Evolutionary conservation across 345 rosid genomes (phyloP).

Genomic region (Populus euphratica): DNA sequence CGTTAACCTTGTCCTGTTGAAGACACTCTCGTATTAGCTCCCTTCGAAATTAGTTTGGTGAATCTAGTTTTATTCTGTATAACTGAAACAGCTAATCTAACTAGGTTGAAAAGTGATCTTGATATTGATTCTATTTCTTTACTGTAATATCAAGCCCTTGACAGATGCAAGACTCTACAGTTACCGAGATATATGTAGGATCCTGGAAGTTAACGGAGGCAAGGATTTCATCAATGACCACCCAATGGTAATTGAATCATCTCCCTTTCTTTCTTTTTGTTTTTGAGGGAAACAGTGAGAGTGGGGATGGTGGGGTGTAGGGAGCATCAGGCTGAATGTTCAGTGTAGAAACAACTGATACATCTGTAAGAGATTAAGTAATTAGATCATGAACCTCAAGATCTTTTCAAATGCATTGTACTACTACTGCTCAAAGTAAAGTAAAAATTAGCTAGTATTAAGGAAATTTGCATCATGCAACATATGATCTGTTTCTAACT

Average conservation of each 20-base stretch:
- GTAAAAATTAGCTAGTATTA: background rate
- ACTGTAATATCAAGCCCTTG: constrained; percentile 43
- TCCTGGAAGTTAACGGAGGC: constrained; percentile 62
- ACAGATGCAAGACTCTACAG: constrained; percentile 56
- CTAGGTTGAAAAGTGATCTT: background rate
- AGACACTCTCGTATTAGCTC: too few species aligned
- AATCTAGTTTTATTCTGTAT: too few species aligned
- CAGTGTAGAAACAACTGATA: too few species aligned
- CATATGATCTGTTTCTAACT: background rate
- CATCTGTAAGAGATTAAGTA: too few species aligned
- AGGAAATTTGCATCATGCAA: background rate
- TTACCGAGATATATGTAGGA: constrained; percentile 62
- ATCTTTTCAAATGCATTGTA: background rate
- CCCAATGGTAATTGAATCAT: constrained; percentile 32
- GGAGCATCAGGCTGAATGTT: too few species aligned
- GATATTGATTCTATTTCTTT: background rate
- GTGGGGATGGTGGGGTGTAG: too few species aligned
- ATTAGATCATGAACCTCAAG: too few species aligned
- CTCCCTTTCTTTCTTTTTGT: background rate
- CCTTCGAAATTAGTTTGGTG: too few species aligned
- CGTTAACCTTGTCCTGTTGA: too few species aligned
- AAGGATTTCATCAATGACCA: constrained; percentile 46
- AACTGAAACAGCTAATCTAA: background rate
- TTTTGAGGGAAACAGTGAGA: background rate
- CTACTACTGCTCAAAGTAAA: background rate